Conservation (phyloP, 1,284 basidiomycete genomes). For the Trichosporon sp. region DNA sequence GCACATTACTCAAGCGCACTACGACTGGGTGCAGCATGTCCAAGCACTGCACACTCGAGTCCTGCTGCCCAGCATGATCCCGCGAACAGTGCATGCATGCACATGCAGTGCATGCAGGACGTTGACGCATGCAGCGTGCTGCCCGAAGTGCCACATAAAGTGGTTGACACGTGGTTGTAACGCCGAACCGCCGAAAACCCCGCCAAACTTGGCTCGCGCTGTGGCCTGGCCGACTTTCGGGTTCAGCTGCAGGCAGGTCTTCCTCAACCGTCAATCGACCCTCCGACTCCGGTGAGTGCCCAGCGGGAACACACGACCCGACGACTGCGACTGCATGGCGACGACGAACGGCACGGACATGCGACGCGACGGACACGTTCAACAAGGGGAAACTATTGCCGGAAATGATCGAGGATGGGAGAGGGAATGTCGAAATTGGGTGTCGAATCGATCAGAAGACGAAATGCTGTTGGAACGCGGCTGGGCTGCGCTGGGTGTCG, state of each 20-base stretch:
- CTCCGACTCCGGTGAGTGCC: slow-evolving; percentile 3
- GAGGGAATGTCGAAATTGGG: not conserved
- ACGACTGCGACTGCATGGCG: not conserved
- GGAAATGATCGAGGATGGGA: not conserved
- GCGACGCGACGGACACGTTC: not conserved
- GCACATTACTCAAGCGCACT: no score
- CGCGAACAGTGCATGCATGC: not conserved
- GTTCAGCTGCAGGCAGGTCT: not conserved
- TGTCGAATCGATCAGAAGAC: not conserved
- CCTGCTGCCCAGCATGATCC: no score
- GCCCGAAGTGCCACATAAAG: not conserved
- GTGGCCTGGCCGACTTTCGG: not conserved
- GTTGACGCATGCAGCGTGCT: no score
- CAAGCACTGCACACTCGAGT: no score
- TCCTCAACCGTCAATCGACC: not conserved
- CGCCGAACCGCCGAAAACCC: slow-evolving; percentile 2
- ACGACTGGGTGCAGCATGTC: no score
- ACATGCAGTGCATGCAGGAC: no score
- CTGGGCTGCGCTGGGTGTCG: not conserved
- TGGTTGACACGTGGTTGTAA: not conserved
- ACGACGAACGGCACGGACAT: not conserved
- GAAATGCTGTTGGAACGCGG: not conserved
- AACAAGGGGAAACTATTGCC: not conserved
- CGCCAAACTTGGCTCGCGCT: not conserved
- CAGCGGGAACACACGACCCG: not conserved